Evolutionary conservation across 306 rosid genomes (phyloP), one percentile per base, ranked within the genome.

Genomic region (Cucurbita argyrosperma): DNA sequence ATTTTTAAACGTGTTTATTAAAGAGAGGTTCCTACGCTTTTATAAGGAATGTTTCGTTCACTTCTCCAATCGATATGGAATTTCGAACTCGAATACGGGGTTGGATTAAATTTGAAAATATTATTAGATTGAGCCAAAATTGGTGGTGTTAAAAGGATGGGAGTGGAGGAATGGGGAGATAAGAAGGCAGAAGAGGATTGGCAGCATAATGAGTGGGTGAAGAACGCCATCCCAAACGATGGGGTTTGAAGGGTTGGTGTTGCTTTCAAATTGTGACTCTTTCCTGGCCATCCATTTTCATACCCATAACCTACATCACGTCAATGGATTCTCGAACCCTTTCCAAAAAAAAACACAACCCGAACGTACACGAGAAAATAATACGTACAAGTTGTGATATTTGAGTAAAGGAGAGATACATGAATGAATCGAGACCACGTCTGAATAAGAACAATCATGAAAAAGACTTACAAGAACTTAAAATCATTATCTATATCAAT

Each of bases 171-270:
- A 40, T 65, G 38, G 23, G 53, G 10, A 12, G 81, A 81, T 46
- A 81, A 69, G 78, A 49, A 2, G 73, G 62, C 1, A 81, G 57
- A 38, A 81, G 23, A 11, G 23, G 55, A 74, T 81, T 81, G 73
- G 81, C 81, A 39, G 81, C 78, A 10, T 81, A 81, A 12, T 30
- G 35, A 30, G 35, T 30, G 81, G 56, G 19, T 59, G 69, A 78
- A 60, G 81, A 68, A 69, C 76, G 61, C 84, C 81, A 69, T 77
- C 81, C 79, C 79, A 81, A 30, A 74, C 35, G 53, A 78, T 45
- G 12, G 65, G 39, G 10, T 69, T 81, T 1, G 76, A 74, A 42
- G 59, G 76, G 15, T 81, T 76, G 15, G 43, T 43, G 74, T 60
- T 19, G 46, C 72, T 12, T 68, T 74, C 10, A 49, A 59, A 46